A percentile compares a stretch with the other conserved stretches of the same genome.
Conservation (phyloP, 2,329 filamentous ascomycete genomes). For the Dothistroma pini region DNA sequence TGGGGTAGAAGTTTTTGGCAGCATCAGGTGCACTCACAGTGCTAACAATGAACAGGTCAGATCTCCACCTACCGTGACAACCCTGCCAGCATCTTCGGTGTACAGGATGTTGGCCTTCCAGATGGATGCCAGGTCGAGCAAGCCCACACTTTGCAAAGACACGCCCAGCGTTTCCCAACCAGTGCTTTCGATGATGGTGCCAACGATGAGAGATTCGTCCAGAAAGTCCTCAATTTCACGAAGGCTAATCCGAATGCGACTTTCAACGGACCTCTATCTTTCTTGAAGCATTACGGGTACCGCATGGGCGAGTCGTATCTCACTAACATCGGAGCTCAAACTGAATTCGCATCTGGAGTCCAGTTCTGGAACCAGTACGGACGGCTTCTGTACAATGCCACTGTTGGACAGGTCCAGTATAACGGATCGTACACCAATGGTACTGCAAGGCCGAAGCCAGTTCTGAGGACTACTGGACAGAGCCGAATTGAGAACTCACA, state of each 20-base stretch:
- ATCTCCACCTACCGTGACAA: conserved; percentile 49
- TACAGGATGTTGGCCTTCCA: conserved; percentile 48
- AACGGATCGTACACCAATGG: conserved; percentile 47
- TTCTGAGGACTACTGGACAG: conserved; percentile 54
- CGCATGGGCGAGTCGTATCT: conserved; percentile 40
- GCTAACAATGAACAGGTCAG: conserved; percentile 30
- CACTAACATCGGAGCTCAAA: conserved; percentile 27
- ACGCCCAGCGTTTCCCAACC: conserved; percentile 53
- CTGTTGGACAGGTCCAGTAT: conserved; percentile 48
- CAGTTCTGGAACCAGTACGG: conserved; percentile 55
- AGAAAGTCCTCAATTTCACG: conserved; percentile 49
- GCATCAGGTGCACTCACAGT: background rate
- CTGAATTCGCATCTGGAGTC: conserved; percentile 50
- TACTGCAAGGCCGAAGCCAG: conserved; percentile 47
- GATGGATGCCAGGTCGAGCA: conserved; percentile 55
- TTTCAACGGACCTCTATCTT: conserved; percentile 49
- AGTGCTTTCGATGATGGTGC: conserved; percentile 46
- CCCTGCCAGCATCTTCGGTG: conserved; percentile 45
- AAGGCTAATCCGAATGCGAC: conserved; percentile 33
- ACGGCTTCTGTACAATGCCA: conserved; percentile 51
- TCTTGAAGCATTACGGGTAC: conserved; percentile 54
- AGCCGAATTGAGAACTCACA: conserved; percentile 54
- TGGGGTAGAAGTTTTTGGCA: conserved; percentile 38
- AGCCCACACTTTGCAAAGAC: conserved; percentile 53
- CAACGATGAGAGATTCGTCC: conserved; percentile 48